Percentiles rank a stretch among this genome's conserved stretches.
Evolutionary conservation across 257 asterid genomes (phyloP).

Genomic region (Eucommia ulmoides): DNA sequence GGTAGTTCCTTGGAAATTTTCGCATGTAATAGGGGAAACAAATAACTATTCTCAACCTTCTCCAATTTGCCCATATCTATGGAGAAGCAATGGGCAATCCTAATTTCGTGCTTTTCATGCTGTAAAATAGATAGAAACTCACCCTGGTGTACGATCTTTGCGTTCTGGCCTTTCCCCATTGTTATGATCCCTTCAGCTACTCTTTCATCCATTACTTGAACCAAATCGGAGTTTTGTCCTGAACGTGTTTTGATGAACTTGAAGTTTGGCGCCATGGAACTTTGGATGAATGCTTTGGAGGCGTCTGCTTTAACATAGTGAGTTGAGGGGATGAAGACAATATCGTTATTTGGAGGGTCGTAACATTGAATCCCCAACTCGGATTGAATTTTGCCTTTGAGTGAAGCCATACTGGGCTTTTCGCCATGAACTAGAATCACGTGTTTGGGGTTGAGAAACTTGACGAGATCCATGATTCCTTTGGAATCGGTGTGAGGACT

Average conservation of each 20-base stretch:
- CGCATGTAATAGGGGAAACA: slow-evolving; percentile 23
- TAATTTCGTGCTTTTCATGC: slow-evolving; percentile 30
- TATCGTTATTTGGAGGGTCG: slow-evolving; percentile 64
- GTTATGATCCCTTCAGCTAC: slow-evolving; percentile 49
- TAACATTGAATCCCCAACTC: slow-evolving; percentile 51
- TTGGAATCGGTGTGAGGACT: slow-evolving; percentile 93
- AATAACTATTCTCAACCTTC: slow-evolving; percentile 7
- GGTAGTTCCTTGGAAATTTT: slow-evolving; percentile 22
- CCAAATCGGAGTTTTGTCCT: slow-evolving; percentile 10
- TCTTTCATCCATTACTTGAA: slow-evolving; percentile 51
- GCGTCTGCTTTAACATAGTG: slow-evolving; percentile 41
- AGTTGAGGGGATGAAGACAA: slow-evolving; percentile 40
- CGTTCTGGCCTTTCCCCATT: slow-evolving; percentile 21
- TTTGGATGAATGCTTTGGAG: slow-evolving; percentile 44
- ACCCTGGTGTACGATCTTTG: slow-evolving; percentile 28
- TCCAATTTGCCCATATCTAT: slow-evolving; percentile 10
- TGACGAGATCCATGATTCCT: slow-evolving; percentile 87
- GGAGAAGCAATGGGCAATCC: slow-evolving; percentile 37
- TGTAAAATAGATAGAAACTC: slow-evolving; percentile 29
- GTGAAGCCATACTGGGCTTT: slow-evolving; percentile 61
- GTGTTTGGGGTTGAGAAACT: slow-evolving; percentile 76
- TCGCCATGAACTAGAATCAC: slow-evolving; percentile 85
- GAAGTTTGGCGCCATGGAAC: slow-evolving; percentile 56
- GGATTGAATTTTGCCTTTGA: slow-evolving; percentile 38
- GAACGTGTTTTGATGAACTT: slow-evolving; percentile 29